A percentile compares a stretch with the other conserved stretches of the same genome.
Evolutionary conservation across 108 stramenopile species (phyloP).

Genomic region (Cyclotella baltica): DNA sequence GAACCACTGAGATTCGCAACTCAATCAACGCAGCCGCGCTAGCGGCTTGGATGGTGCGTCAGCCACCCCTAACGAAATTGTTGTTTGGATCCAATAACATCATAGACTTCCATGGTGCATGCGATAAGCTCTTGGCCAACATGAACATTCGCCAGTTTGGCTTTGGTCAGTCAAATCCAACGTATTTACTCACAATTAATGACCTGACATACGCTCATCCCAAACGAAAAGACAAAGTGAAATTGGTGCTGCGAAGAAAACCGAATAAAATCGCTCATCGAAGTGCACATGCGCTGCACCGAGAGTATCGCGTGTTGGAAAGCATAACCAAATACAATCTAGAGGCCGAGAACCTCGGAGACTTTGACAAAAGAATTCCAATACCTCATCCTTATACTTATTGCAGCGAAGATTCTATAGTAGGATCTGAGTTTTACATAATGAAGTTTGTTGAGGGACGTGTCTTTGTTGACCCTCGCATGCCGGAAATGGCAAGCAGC

Average conservation of each 20-base stretch:
- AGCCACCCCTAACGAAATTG: conserved; percentile 25
- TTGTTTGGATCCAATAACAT: conserved; percentile 1
- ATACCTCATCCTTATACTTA: conserved; percentile 84
- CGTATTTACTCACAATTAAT: conserved; percentile 77
- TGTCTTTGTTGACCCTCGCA: conserved; percentile 90
- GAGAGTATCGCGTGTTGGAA: conserved; percentile 92
- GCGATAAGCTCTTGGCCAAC: conserved; percentile 2
- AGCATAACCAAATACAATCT: conserved; percentile 76
- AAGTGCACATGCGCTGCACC: conserved; percentile 95
- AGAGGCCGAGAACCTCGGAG: conserved; percentile 18
- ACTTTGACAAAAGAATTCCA: conserved; percentile 69
- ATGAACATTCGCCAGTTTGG: conserved; percentile 82
- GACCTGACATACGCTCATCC: conserved; percentile 6
- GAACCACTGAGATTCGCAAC: conserved; percentile 69
- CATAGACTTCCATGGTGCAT: conserved; percentile 9
- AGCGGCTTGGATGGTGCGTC: conserved; percentile 62
- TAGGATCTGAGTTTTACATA: conserved; percentile 96
- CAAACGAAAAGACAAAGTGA: conserved; percentile 2
- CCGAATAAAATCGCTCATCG: conserved; percentile 84
- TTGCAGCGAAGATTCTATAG: conserved; percentile 77
- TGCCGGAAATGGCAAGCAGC: conserved; percentile 61
- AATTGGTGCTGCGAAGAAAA: conserved; percentile 87
- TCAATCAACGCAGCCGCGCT: conserved; percentile 53
- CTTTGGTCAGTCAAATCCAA: conserved; percentile 97
- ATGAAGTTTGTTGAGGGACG: conserved; percentile 95